Percentiles rank a stretch among this genome's conserved stretches.
These are phyloP conservation scores for Wickerhamomyces sp. DNA, from an alignment of 1,139 yeast genomes.

Conservation along the genomic window DNA sequence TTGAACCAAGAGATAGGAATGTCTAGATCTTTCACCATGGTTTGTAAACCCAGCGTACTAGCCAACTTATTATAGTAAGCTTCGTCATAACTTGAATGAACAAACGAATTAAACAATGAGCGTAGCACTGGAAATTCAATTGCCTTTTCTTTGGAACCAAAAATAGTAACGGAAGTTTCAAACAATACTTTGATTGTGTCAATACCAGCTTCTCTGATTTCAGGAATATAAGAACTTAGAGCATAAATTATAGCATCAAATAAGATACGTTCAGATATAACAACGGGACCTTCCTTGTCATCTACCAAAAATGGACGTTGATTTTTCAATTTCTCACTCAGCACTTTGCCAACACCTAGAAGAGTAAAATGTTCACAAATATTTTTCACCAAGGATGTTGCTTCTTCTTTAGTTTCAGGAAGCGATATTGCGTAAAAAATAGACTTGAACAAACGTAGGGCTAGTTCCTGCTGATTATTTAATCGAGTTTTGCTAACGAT, in stretches of 20 bases:
- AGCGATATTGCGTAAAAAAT: slow-evolving; percentile 73
- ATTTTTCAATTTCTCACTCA: slow-evolving; percentile 65
- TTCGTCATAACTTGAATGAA: slow-evolving; percentile 90
- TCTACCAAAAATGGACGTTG: slow-evolving; percentile 69
- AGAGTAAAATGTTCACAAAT: slow-evolving; percentile 77
- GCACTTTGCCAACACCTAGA: slow-evolving; percentile 69
- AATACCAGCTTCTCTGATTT: slow-evolving; percentile 69
- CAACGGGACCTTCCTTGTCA: slow-evolving; percentile 74
- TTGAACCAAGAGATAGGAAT: slow-evolving; percentile 72
- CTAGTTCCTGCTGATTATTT: slow-evolving; percentile 33
- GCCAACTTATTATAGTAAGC: slow-evolving; percentile 83
- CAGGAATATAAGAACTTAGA: slow-evolving; percentile 68
- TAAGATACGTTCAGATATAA: slow-evolving; percentile 65
- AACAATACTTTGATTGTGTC: slow-evolving; percentile 60
- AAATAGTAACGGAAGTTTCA: slow-evolving; percentile 57
- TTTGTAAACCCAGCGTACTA: slow-evolving; percentile 78
- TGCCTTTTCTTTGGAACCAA: slow-evolving; percentile 64
- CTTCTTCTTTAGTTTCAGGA: slow-evolving; percentile 70
- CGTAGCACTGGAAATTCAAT: slow-evolving; percentile 72
- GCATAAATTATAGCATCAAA: slow-evolving; percentile 77
- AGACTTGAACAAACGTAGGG: slow-evolving; percentile 56
- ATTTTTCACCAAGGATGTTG: slow-evolving; percentile 55
- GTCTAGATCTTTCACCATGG: slow-evolving; percentile 63
- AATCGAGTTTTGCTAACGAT: slow-evolving; percentile 54
- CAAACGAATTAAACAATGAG: slow-evolving; percentile 72